These are phyloP conservation scores for Neopestalotiopsis sp. DNA, from an alignment of 2,329 filamentous ascomycete species.

Conservation along the genomic window DNA sequence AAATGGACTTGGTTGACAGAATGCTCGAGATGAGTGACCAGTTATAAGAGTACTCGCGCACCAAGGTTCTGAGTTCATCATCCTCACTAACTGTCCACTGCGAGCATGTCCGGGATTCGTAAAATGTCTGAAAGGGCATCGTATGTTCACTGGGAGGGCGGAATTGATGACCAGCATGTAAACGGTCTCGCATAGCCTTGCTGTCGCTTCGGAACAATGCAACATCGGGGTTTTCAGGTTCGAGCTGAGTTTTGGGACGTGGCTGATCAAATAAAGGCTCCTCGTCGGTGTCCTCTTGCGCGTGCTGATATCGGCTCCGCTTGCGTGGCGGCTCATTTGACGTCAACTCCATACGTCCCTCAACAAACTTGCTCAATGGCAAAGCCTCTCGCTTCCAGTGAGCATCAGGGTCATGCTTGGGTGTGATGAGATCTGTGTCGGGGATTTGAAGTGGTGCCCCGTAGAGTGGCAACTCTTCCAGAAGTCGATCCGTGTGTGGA, in stretches of 20 bases:
- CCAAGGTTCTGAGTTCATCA: constrained; percentile 82
- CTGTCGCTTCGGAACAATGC: constrained; percentile 90
- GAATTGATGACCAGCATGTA: constrained; percentile 92
- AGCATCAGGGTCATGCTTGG: constrained; percentile 70
- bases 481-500: constrained; percentile 74
- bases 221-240: constrained; percentile 75
- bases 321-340: constrained; percentile 72
- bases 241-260: constrained; percentile 50
- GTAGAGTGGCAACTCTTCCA: constrained; percentile 84
- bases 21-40: constrained; percentile 93
- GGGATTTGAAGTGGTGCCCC: constrained; percentile 66
- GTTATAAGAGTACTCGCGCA: constrained; percentile 94
- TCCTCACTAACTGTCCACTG: constrained; percentile 93
- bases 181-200: constrained; percentile 84
- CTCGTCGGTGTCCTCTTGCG: constrained; percentile 70
- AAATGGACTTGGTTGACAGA: constrained; percentile 74
- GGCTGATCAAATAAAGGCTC: constrained; percentile 43
- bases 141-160: constrained; percentile 87
- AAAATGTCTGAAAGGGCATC: constrained; percentile 91
- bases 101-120: constrained; percentile 83
- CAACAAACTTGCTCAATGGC: constrained; percentile 85
- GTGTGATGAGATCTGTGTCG: constrained; percentile 60
- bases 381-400: constrained; percentile 79
- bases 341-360: constrained; percentile 77
- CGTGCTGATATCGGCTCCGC: constrained; percentile 82